A percentile compares a stretch with the other conserved stretches of the same genome.
phyloP scores from a whole-genome alignment of 108 stramenopile genomes.

The Stephanodiscus triporus region DNA sequence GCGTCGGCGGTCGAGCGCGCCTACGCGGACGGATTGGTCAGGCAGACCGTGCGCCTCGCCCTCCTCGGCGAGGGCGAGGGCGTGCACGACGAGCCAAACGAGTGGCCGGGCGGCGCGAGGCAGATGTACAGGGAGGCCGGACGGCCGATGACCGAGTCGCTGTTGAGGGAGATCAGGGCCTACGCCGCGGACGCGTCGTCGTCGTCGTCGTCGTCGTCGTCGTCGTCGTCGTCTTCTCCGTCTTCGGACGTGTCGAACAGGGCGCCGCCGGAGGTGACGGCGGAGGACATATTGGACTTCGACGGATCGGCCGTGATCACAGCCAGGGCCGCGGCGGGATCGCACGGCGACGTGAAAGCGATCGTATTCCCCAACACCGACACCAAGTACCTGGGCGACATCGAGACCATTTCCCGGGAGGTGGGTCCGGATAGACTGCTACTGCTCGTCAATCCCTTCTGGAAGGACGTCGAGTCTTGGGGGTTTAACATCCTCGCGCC shows the following conservation, averaged over 20 bases:
- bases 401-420: slow-evolving; percentile 54
- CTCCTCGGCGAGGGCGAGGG: slow-evolving; percentile 59
- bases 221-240: too few species aligned
- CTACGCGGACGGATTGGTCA: slow-evolving; percentile 65
- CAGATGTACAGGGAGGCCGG: slow-evolving; percentile 88
- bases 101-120: slow-evolving; percentile 86
- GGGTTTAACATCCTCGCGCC: slow-evolving; percentile 83
- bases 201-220: background rate
- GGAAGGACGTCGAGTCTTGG: slow-evolving; percentile 84
- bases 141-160: slow-evolving; percentile 62
- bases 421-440: slow-evolving; percentile 67
- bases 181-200: background rate
- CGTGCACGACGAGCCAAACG: slow-evolving; percentile 57
- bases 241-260: background rate
- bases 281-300: slow-evolving; percentile 88
- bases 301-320: slow-evolving; percentile 79
- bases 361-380: slow-evolving; percentile 87
- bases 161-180: slow-evolving; percentile 63
- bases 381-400: slow-evolving; percentile 77
- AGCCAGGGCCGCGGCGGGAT: slow-evolving; percentile 55
- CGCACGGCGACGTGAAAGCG: slow-evolving; percentile 68
- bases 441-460: slow-evolving; percentile 83
- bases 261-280: slow-evolving; percentile 54
- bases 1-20: slow-evolving; percentile 76
- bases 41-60: slow-evolving; percentile 82